Evolutionary conservation across 768 basidiomycete species (phyloP).

Genomic region (Xerocomus potaroensis): DNA sequence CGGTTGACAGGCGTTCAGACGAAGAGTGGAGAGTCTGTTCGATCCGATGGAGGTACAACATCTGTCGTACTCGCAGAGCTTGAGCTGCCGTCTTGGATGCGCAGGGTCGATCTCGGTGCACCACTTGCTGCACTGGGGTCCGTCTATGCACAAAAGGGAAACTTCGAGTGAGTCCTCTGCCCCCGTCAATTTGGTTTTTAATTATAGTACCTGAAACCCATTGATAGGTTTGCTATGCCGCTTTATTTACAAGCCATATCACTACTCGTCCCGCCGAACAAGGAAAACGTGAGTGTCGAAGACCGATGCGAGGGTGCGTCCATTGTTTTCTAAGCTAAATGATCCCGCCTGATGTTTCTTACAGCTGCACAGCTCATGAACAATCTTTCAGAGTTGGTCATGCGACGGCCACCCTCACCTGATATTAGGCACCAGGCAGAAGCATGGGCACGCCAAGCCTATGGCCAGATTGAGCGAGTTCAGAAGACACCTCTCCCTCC

Average conservation of each 20-base stretch:
- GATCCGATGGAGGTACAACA: not conserved
- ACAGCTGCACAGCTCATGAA: conserved; percentile 47
- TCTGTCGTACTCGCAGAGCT: conserved; percentile 45
- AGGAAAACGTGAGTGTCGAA: conserved; percentile 32
- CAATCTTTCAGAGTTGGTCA: conserved; percentile 42
- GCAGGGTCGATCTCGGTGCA: conserved; percentile 56
- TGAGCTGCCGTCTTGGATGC: conserved; percentile 57
- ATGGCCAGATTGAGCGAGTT: conserved; percentile 31
- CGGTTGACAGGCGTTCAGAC: conserved; percentile 19
- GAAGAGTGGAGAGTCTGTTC: not conserved
- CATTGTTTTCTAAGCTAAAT: not conserved
- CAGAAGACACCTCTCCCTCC: conserved; percentile 15
- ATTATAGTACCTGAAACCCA: not conserved
- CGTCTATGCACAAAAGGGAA: conserved; percentile 54
- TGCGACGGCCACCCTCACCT: conserved; percentile 35
- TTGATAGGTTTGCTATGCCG: conserved; percentile 53
- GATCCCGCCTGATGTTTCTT: not conserved
- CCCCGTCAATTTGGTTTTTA: not conserved
- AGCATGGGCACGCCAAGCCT: conserved; percentile 55
- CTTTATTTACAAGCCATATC: conserved; percentile 65
- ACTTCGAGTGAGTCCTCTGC: conserved; percentile 34
- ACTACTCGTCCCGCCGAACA: conserved; percentile 46
- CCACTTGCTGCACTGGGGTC: conserved; percentile 64
- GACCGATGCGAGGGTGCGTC: conserved; percentile 57
- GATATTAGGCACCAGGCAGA: conserved; percentile 46